Evolutionary conservation across 2,329 filamentous ascomycete species (phyloP).

Genomic region (Epichloe baconii): DNA sequence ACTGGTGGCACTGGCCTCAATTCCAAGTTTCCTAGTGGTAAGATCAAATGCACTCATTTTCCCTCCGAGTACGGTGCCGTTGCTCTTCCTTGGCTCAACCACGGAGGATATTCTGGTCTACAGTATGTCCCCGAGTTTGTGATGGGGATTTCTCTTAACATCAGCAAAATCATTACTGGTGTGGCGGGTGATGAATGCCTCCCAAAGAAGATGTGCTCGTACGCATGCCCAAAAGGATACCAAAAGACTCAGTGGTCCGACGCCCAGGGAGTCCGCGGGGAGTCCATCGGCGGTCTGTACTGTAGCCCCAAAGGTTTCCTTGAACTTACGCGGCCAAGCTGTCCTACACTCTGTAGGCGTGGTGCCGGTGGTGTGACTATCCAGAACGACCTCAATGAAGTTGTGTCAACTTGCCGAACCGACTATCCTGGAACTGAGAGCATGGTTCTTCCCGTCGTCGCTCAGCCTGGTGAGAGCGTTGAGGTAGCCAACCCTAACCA

Average conservation of each 20-base stretch:
- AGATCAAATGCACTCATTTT: conserved; percentile 58
- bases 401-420: conserved; percentile 76
- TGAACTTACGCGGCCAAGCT: conserved; percentile 57
- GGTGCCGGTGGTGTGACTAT: conserved; percentile 61
- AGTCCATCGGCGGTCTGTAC: conserved; percentile 79
- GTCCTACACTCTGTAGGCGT: conserved; percentile 58
- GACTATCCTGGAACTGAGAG: conserved; percentile 89
- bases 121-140: conserved; percentile 47
- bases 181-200: conserved; percentile 47
- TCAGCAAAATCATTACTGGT: conserved; percentile 53
- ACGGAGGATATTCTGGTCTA: conserved; percentile 69
- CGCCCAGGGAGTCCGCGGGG: conserved; percentile 61
- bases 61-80: conserved; percentile 73
- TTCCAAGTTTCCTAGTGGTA: conserved; percentile 61
- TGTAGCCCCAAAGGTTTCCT: conserved; percentile 66
- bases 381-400: conserved; percentile 55
- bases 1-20: conserved; percentile 40
- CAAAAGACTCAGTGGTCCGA: conserved; percentile 84
- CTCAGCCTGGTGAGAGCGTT: conserved; percentile 43
- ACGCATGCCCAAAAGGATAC: conserved; percentile 82
- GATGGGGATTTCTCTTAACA: conserved; percentile 31
- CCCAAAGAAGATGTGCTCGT: conserved; percentile 68
- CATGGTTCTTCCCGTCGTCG: conserved; percentile 67
- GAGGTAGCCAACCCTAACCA: conserved; percentile 65
- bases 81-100: conserved; percentile 50